A percentile compares a stretch with the other conserved stretches of the same genome.
Evolutionary conservation across 805 yeast species (phyloP).

Genomic region (Clavispora vitiphila): DNA sequence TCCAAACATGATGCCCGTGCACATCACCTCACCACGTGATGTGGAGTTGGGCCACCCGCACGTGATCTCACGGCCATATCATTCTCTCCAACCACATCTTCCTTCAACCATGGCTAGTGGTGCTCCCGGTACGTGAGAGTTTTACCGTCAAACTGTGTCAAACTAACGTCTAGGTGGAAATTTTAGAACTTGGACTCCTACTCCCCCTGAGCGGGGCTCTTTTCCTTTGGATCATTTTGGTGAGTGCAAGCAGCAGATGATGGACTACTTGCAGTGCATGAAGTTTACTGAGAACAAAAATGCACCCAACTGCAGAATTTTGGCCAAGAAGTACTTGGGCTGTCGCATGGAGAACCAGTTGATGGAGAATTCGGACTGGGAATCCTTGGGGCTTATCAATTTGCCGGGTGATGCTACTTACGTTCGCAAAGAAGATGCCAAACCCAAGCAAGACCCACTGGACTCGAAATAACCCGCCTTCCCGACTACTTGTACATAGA

Average conservation of each 20-base stretch:
- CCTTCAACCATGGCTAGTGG: slow-evolving; percentile 14
- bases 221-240: slow-evolving; percentile 88
- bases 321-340: slow-evolving; percentile 75
- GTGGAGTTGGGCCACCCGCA: background rate
- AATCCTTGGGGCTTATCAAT: slow-evolving; percentile 37
- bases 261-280: slow-evolving; percentile 70
- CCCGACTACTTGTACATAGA: background rate
- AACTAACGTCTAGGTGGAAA: slow-evolving; percentile 15
- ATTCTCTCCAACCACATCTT: background rate
- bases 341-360: slow-evolving; percentile 81
- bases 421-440: background rate
- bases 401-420: slow-evolving; percentile 29
- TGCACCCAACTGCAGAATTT: slow-evolving; percentile 82
- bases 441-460: background rate
- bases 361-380: slow-evolving; percentile 42
- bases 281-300: slow-evolving; percentile 74
- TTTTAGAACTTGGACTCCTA: slow-evolving; percentile 52
- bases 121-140: slow-evolving; percentile 15
- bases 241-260: slow-evolving; percentile 77
- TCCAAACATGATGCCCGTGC: too few species aligned
- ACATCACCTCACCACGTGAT: background rate
- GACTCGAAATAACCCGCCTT: background rate
- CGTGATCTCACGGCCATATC: background rate
- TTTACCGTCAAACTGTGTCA: background rate
- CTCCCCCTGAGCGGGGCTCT: slow-evolving; percentile 95